Percentiles rank a stretch among this genome's conserved stretches.
These are phyloP conservation scores for Wickerhamomyces xylosicus DNA, from an alignment of 805 yeast species.

Conservation along the genomic window DNA sequence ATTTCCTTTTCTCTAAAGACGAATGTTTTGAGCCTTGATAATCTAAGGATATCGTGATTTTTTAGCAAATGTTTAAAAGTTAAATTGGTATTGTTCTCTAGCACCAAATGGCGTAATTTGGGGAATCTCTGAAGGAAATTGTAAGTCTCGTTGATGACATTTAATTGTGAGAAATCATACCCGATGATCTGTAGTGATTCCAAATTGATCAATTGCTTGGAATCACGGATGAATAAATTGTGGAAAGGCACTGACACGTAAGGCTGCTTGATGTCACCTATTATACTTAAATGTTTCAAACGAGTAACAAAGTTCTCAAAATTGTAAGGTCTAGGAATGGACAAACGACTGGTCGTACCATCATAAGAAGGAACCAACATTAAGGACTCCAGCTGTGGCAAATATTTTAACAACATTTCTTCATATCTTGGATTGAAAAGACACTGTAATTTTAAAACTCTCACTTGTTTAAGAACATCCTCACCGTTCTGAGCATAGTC, in stretches of 20 bases:
- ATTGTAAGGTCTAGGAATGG: constrained; percentile 4
- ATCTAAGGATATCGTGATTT: constrained; percentile 10
- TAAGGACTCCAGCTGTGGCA: constrained; percentile 12
- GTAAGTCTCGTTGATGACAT: constrained; percentile 9
- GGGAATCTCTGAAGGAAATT: constrained; percentile 16
- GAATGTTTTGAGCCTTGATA: constrained; percentile 8
- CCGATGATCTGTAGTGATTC: constrained; percentile 12
- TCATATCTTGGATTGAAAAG: constrained; percentile 11
- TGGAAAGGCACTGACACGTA: constrained; percentile 13
- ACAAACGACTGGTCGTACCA: background rate
- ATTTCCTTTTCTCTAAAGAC: constrained; percentile 13
- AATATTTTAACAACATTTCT: constrained; percentile 6
- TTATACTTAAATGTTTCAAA: constrained; percentile 7
- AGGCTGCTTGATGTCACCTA: constrained; percentile 11
- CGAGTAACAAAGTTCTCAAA: constrained; percentile 2
- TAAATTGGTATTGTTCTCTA: constrained; percentile 15
- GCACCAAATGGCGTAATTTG: constrained; percentile 7
- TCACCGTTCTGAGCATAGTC: constrained; percentile 1
- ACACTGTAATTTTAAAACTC: constrained; percentile 10
- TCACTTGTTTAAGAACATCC: constrained; percentile 1
- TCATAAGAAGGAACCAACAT: constrained; percentile 5
- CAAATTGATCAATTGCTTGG: constrained; percentile 9
- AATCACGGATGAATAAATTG: constrained; percentile 9
- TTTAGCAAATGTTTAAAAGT: constrained; percentile 11
- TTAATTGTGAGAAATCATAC: constrained; percentile 11